These are phyloP conservation scores for Colletotrichum echinochloae DNA, from an alignment of 2,329 filamentous ascomycete genomes.

Conservation along the genomic window DNA sequence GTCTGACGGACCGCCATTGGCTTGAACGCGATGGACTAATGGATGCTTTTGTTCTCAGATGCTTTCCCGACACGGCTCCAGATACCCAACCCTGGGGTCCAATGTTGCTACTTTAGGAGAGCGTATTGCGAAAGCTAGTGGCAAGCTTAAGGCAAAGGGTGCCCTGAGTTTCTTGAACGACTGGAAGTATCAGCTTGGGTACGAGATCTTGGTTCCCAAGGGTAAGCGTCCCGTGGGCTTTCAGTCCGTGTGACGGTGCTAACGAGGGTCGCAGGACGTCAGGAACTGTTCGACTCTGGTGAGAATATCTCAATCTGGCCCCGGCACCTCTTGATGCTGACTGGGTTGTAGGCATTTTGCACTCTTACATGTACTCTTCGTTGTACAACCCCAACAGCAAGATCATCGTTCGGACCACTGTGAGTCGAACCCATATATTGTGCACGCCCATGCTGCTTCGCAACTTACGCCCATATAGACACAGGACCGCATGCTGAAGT, in stretches of 20 bases:
- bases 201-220: conserved; percentile 78
- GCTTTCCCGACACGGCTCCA: conserved; percentile 78
- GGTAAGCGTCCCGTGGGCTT: conserved; percentile 48
- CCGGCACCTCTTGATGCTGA: not conserved
- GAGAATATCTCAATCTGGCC: conserved; percentile 7
- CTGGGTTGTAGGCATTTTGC: conserved; percentile 65
- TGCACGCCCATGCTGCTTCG: not conserved
- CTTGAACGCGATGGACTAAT: not conserved
- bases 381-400: conserved; percentile 79
- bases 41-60: conserved; percentile 59
- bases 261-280: conserved; percentile 59
- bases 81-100: conserved; percentile 75
- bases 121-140: conserved; percentile 66
- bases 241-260: not conserved
- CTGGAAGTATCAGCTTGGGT: conserved; percentile 77
- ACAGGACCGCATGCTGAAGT: conserved; percentile 82
- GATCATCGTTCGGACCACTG: conserved; percentile 78
- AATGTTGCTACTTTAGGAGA: conserved; percentile 67
- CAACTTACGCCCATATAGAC: conserved; percentile 56
- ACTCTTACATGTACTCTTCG: conserved; percentile 78
- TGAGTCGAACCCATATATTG: conserved; percentile 44
- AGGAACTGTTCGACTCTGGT: conserved; percentile 77
- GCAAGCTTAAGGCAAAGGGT: conserved; percentile 67
- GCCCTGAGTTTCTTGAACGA: conserved; percentile 73
- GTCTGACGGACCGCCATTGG: too few species aligned